These are phyloP conservation scores for Clonostachys solani DNA, from an alignment of 2,329 filamentous ascomycete species.

Conservation along the genomic window DNA sequence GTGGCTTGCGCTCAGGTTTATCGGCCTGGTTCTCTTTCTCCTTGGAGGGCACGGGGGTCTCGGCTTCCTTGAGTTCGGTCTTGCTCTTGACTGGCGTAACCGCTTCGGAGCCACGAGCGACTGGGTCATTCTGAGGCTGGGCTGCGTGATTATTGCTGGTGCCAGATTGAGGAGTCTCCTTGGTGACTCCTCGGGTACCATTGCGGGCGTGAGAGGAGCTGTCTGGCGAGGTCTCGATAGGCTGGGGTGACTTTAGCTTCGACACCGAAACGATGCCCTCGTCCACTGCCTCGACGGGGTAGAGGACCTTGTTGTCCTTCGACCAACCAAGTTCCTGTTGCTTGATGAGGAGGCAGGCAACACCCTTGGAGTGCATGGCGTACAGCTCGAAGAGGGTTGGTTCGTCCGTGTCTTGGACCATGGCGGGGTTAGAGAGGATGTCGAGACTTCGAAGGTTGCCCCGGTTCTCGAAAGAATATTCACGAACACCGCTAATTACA, in stretches of 20 bases:
- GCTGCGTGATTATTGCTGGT: conserved; percentile 5
- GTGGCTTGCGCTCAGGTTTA: conserved; percentile 56
- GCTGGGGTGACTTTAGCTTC: conserved; percentile 56
- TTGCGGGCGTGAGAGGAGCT: conserved; percentile 11
- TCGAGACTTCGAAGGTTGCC: conserved; percentile 87
- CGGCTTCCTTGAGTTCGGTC: conserved; percentile 42
- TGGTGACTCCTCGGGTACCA: conserved; percentile 24
- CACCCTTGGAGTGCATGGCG: conserved; percentile 94
- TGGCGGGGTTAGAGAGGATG: conserved; percentile 71
- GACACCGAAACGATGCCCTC: conserved; percentile 71
- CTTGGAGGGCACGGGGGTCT: conserved; percentile 30
- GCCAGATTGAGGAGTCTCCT: conserved; percentile 23
- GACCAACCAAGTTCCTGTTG: conserved; percentile 91
- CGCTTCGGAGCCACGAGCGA: conserved; percentile 11
- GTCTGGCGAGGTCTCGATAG: conserved; percentile 21
- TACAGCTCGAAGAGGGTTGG: conserved; percentile 89
- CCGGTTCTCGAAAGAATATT: conserved; percentile 87
- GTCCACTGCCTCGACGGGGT: conserved; percentile 71
- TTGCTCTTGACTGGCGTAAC: conserved; percentile 30
- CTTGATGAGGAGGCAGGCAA: conserved; percentile 84
- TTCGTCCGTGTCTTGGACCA: conserved; percentile 60
- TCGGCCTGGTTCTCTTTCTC: conserved; percentile 38
- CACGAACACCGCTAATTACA: conserved; percentile 93
- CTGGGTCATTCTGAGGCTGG: conserved; percentile 16
- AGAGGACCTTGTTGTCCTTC: conserved; percentile 81